phyloP scores from a whole-genome alignment of 352 stramenopile genomes.

The Phytophthora capsici region DNA sequence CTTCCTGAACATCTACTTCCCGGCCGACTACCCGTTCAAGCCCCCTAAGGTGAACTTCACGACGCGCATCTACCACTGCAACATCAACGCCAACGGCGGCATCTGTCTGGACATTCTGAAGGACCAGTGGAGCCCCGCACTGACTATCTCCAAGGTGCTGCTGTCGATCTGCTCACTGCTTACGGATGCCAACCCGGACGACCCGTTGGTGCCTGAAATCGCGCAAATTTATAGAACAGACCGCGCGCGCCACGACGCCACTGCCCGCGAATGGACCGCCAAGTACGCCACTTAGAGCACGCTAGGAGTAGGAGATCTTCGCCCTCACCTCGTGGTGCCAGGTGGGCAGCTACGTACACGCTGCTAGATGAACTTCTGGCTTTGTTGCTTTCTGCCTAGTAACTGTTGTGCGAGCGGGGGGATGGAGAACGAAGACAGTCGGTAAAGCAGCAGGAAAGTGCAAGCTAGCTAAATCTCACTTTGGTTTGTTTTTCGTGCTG shows the following conservation, averaged over 20 bases:
- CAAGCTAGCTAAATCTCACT: constrained; percentile 44
- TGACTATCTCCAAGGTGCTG: constrained; percentile 99
- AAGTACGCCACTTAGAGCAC: constrained; percentile 98
- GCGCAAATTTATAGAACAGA: constrained; percentile 96
- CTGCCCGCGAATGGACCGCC: constrained; percentile 96
- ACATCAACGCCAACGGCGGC: constrained; percentile 99
- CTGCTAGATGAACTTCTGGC: constrained; percentile 8
- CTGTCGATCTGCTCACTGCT: constrained; percentile 99
- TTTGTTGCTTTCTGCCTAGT: constrained; percentile 2
- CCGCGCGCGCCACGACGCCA: constrained; percentile 94
- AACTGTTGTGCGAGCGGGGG: constrained; percentile 13
- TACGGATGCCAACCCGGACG: constrained; percentile 99
- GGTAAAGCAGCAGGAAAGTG: constrained; percentile 39
- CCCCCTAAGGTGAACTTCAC: constrained; percentile 99
- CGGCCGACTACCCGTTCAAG: constrained; percentile 99
- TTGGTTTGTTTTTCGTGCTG: constrained; percentile 44
- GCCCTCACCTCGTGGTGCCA: constrained; percentile 15
- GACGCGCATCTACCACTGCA: constrained; percentile 99
- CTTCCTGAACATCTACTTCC: constrained; percentile 99
- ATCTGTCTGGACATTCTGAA: constrained; percentile 99
- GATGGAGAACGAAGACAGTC: constrained; percentile 26
- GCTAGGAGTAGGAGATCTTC: constrained; percentile 49
- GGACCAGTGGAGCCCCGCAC: constrained; percentile 99
- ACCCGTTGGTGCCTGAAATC: constrained; percentile 95
- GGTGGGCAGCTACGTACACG: not conserved